phyloP scores from a whole-genome alignment of 2,329 filamentous ascomycete species.

The Alternaria brassicae region DNA sequence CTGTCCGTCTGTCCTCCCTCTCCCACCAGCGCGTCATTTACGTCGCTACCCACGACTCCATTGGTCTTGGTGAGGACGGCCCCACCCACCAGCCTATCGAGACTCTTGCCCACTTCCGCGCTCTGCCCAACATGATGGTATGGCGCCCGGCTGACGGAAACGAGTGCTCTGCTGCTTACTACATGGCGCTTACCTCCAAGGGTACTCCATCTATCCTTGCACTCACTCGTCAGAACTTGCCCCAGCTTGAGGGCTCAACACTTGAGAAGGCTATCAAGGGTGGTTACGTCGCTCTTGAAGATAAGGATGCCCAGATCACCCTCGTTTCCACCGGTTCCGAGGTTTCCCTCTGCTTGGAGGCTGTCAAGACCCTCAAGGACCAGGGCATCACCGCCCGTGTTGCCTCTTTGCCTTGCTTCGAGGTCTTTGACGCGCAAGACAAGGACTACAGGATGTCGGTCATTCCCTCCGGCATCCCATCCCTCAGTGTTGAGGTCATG shows the following conservation, averaged over 20 bases:
- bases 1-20: slow-evolving; percentile 90
- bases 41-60: slow-evolving; percentile 98
- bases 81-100: slow-evolving; percentile 99
- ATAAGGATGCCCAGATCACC: slow-evolving; percentile 82
- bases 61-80: slow-evolving; percentile 97
- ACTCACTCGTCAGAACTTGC: slow-evolving; percentile 96
- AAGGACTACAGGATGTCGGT: slow-evolving; percentile 96
- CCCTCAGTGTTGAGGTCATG: slow-evolving; percentile 95
- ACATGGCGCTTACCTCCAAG: slow-evolving; percentile 88
- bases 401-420: slow-evolving; percentile 94
- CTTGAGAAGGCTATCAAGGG: slow-evolving; percentile 92
- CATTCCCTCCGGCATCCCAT: slow-evolving; percentile 91
- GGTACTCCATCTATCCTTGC: slow-evolving; percentile 92
- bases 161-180: slow-evolving; percentile 98
- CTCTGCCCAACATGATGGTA: slow-evolving; percentile 98
- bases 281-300: slow-evolving; percentile 89
- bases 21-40: slow-evolving; percentile 92
- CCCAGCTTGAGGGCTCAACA: slow-evolving; percentile 92
- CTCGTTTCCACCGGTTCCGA: slow-evolving; percentile 96
- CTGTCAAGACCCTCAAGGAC: slow-evolving; percentile 88
- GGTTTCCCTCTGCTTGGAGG: slow-evolving; percentile 91
- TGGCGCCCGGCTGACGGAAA: slow-evolving; percentile 99
- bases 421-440: slow-evolving; percentile 91
- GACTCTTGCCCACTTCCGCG: slow-evolving; percentile 97
- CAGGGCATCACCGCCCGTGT: slow-evolving; percentile 87